Evolutionary conservation across 106 monocot genomes (phyloP).

Genomic region (Cymbidium sinense): DNA sequence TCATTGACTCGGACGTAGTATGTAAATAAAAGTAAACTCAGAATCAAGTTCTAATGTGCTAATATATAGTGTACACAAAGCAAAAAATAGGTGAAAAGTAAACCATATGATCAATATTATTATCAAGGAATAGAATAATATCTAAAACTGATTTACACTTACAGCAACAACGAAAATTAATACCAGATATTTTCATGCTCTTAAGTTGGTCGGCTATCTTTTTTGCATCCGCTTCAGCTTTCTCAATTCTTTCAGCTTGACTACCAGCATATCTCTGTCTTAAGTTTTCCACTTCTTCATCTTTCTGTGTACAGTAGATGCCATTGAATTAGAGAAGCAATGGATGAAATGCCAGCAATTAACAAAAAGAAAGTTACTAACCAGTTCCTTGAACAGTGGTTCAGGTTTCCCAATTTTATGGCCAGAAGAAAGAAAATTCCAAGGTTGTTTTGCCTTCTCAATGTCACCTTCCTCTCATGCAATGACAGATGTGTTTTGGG

Average conservation of each 20-base stretch:
- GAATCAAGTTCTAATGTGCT: no score
- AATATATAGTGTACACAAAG: no score
- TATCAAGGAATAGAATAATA: no score
- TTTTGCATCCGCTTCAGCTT: constrained; percentile 60
- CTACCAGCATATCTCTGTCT: constrained; percentile 85
- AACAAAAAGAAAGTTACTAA: constrained; percentile 15
- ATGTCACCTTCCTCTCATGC: constrained; percentile 61
- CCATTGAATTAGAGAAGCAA: not conserved
- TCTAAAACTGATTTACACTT: no score
- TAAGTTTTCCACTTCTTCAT: constrained; percentile 75
- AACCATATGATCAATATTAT: no score
- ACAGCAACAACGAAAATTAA: not conserved
- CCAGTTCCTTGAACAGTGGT: constrained; percentile 91
- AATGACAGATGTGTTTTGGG: constrained; percentile 40
- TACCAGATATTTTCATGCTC: constrained; percentile 61
- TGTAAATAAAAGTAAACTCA: no score
- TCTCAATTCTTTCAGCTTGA: constrained; percentile 78
- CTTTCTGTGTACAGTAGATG: constrained; percentile 47
- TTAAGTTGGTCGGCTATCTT: constrained; percentile 63
- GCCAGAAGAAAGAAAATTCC: constrained; percentile 79
- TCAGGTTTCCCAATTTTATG: constrained; percentile 84
- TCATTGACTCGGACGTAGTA: no score
- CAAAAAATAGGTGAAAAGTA: no score
- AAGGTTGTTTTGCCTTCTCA: constrained; percentile 57
- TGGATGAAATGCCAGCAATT: not conserved